Conservation (phyloP, 495 filamentous ascomycete species). For the Penicillium verhagenii region DNA sequence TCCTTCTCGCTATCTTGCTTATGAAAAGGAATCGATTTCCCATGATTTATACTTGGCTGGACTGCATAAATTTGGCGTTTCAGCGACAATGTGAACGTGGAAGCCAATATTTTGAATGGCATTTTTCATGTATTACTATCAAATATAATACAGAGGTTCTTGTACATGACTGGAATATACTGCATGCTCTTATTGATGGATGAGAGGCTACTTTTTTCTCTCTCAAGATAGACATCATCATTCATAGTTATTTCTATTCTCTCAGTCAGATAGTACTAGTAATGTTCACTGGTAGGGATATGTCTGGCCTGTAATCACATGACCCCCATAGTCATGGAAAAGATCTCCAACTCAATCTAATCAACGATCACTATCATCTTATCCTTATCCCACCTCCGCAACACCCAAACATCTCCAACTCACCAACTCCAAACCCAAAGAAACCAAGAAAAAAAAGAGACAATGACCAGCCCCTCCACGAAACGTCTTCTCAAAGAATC, state of each 20-base stretch:
- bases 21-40: background rate
- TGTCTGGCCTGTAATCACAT: background rate
- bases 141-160: background rate
- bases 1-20: background rate
- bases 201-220: too few relatives aligned
- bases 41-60: background rate
- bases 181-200: too few relatives aligned
- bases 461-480: slow-evolving; percentile 33
- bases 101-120: background rate
- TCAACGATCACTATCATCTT: background rate
- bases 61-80: slow-evolving; percentile 11
- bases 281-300: too few relatives aligned
- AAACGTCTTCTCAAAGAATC: slow-evolving; percentile 75
- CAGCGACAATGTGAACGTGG: background rate
- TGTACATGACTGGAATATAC: background rate
- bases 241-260: too few relatives aligned
- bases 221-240: too few relatives aligned
- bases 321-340: background rate
- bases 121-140: background rate
- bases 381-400: slow-evolving; percentile 3
- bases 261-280: too few relatives aligned
- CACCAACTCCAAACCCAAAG: background rate
- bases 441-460: slow-evolving; percentile 7
- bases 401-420: slow-evolving; percentile 4
- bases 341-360: background rate